These are phyloP conservation scores for Ogataea corticis DNA, from an alignment of 805 yeast species.

Conservation along the genomic window DNA sequence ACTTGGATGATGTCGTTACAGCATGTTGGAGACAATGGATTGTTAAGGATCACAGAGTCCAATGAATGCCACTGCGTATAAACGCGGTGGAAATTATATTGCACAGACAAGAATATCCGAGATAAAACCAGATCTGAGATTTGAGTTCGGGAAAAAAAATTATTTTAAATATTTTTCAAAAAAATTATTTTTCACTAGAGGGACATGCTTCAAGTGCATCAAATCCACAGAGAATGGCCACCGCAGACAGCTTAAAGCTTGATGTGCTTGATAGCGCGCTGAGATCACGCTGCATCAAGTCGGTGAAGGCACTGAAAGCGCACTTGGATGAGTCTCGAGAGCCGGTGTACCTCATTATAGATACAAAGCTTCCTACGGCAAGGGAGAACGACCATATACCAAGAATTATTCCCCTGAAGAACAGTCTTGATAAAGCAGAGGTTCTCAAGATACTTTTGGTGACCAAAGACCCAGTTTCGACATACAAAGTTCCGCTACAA, in stretches of 20 bases:
- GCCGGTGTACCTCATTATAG: conserved; percentile 45
- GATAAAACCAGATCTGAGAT: too few relatives aligned
- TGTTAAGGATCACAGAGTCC: too few relatives aligned
- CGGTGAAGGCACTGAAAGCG: conserved; percentile 34
- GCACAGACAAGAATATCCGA: too few relatives aligned
- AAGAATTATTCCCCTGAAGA: conserved; percentile 57
- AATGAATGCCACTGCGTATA: too few relatives aligned
- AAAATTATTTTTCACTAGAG: too few relatives aligned
- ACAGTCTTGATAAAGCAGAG: conserved; percentile 49
- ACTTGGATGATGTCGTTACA: too few relatives aligned
- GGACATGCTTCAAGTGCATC: too few relatives aligned
- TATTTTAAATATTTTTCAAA: too few relatives aligned
- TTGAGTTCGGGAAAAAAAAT: conserved; percentile 6
- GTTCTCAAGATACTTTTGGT: conserved; percentile 57
- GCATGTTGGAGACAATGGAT: too few relatives aligned
- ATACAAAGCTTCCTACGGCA: conserved; percentile 47
- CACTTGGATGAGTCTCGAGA: conserved; percentile 33
- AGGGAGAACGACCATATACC: conserved; percentile 51
- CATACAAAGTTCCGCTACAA: conserved; percentile 51
- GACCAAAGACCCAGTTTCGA: conserved; percentile 71
- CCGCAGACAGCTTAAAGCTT: conserved; percentile 2
- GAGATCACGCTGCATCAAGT: conserved; percentile 22
- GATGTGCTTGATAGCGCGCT: conserved; percentile 15
- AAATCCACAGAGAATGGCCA: background rate
- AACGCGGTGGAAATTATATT: too few relatives aligned